phyloP scores from a whole-genome alignment of 169 alveolate genomes.

The Toxoplasma gondii region DNA sequence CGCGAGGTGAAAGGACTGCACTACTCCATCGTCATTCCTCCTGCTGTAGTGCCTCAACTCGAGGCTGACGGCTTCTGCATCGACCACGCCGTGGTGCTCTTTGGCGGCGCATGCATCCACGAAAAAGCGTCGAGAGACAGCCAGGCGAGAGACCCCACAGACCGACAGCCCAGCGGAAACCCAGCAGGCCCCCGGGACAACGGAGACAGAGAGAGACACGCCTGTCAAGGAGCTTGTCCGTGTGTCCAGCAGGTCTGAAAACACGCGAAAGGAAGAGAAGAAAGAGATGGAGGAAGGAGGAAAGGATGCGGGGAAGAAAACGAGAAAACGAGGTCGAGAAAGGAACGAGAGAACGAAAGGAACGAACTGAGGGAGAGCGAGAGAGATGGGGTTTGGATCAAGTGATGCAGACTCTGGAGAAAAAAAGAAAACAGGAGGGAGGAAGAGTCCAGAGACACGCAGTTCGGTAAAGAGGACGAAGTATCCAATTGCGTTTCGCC shows the following conservation, averaged over 20 bases:
- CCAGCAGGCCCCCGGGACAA: slow-evolving; percentile 96
- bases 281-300: background rate
- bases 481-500: too few species aligned
- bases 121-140: background rate
- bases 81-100: slow-evolving; percentile 11
- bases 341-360: too few species aligned
- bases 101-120: background rate
- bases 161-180: background rate
- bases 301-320: too few species aligned
- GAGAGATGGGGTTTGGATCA: too few species aligned
- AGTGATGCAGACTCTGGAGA: too few species aligned
- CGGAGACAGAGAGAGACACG: slow-evolving; percentile 83
- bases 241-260: background rate
- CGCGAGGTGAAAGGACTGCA: background rate
- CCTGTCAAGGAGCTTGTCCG: background rate
- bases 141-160: background rate
- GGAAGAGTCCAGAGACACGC: too few species aligned
- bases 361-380: too few species aligned
- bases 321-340: background rate
- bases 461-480: too few species aligned
- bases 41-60: background rate
- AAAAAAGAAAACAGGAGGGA: too few species aligned
- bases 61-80: slow-evolving; percentile 7
- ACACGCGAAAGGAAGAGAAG: background rate
- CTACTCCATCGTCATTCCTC: slow-evolving; percentile 18